Evolutionary conservation across 1,284 basidiomycete genomes (phyloP), one percentile per base, ranked within the genome.

Genomic region (Omphalotus olearius): DNA sequence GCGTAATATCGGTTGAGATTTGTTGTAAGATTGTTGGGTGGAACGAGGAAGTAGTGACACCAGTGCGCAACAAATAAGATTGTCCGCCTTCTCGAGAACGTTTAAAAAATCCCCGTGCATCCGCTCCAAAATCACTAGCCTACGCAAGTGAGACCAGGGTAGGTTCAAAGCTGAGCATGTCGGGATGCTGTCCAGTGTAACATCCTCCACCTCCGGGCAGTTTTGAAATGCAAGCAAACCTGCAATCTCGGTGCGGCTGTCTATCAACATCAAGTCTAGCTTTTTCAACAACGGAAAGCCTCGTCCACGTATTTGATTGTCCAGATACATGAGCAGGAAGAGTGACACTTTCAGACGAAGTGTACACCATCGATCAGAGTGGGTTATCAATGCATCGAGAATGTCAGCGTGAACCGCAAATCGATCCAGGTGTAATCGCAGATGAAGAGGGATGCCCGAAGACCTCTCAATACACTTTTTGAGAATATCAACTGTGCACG

Each of bases 301-400:
- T 3, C 44, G 35, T 2, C 35, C 37, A 5, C 33, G 42, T 42
- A 51, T 46, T 38, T 51, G 50, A 9, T 18, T 37, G 23, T 38
- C 37, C 23, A 52, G 50, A 13, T 25, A 33, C 5, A 40, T 46
- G 7, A 52, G 37, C 16, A 52, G 50, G 45, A 52, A 52, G n/a
- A 52, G 20, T 28, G 50, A 52, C 4, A 46, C 47, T 6, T 40
- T 23, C 14, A 52, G 39, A 42, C 46, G 38, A 13, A 52, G 50
- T 11, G 43, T 38, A 36, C 46, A 45, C 44, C 50, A 52, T 3
- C 50, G 45, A 35, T 38, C 28, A 14, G 37, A 52, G 30, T 52
- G 44, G 11, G 37, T 18, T 14, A 45, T 45, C 7, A 52, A 44
- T 9, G 39, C 40, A n/a, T 52, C 50, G 20, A 52, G 50, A 16